Evolutionary conservation across 768 basidiomycete species (phyloP), one percentile per base, ranked within the genome.

Genomic region (Amanita fuliginea): DNA sequence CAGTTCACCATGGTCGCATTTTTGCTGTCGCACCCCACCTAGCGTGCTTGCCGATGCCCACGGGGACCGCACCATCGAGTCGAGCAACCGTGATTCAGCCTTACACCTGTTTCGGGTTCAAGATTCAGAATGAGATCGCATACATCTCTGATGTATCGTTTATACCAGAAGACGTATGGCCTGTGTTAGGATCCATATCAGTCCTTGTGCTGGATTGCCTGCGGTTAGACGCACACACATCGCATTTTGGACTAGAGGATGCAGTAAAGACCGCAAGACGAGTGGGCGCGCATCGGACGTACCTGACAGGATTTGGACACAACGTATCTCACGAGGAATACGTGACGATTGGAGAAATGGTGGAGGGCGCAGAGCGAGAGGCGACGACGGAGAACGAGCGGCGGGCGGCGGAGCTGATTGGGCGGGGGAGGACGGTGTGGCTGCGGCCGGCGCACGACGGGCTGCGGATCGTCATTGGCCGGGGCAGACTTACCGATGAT

Each of bases 111-210:
- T 74, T 82, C 57, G 86, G 82, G 24, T 88, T 88, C 67, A 72
- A 77, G 58, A 69, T 87, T 41, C 75, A 82, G 56, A 68, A 82
- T 32, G 65, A 74, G 26, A 64, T 94, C 41, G 69, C 80, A 11
- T 94, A 94, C 66, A 72, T 95, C 52, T 83, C 85, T 22, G 93
- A 96, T 62, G 86, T 83, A 36, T 88, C 85, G 7, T 66, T 76
- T 56, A 86, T 95, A 48, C 90, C 92, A 1, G 77, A 84, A 6
- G 72, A 77, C 32, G 75, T 80, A 35, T 89, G 86, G 86, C 57
- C 62, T 16, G 56, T 79, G 45, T 64, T 82, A 46, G 58, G 62
- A 46, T 56, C 58, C 14, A 60, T 78, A 32, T 70, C 81, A 1
- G 72, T 87, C 21, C 70, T 86, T 52, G 76, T 92, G 43, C 69